Conservation (phyloP, 2,329 filamentous ascomycete genomes). For the Zopfia rhizophila region DNA sequence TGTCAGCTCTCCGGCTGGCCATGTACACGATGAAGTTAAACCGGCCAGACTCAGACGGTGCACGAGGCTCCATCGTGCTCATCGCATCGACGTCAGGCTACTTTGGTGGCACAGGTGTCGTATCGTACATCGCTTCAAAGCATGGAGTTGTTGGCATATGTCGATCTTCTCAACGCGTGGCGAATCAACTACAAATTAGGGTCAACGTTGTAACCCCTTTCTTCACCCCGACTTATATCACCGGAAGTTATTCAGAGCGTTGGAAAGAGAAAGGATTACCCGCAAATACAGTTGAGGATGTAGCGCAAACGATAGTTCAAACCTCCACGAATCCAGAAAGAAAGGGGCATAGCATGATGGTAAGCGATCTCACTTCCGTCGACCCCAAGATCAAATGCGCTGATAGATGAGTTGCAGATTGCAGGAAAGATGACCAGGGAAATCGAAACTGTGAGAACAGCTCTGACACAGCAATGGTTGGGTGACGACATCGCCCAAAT, state of each 20-base stretch:
- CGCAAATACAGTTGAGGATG: conserved; percentile 55
- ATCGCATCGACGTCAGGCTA: conserved; percentile 57
- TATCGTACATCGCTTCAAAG: conserved; percentile 57
- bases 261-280: conserved; percentile 55
- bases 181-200: conserved; percentile 49
- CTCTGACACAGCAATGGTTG: conserved; percentile 42
- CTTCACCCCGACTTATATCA: conserved; percentile 59
- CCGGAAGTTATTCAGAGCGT: conserved; percentile 48
- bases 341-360: conserved; percentile 43
- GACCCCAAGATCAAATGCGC: conserved; percentile 9
- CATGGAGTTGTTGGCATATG: conserved; percentile 55
- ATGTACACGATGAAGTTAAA: conserved; percentile 48
- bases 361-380: conserved; percentile 37
- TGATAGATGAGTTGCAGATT: conserved; percentile 27
- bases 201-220: conserved; percentile 62
- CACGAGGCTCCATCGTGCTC: conserved; percentile 52
- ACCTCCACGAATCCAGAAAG: conserved; percentile 46
- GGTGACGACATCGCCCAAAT: conserved; percentile 45
- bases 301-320: conserved; percentile 55
- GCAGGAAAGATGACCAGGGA: conserved; percentile 41
- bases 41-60: conserved; percentile 32
- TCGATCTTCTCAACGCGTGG: conserved; percentile 49
- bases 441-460: conserved; percentile 40
- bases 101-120: conserved; percentile 56
- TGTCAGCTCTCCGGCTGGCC: conserved; percentile 35